Percentiles rank a stretch among this genome's conserved stretches.
Evolutionary conservation across 192 early-diverging fungal genomes (phyloP).

Genomic region (Piromyces finnis): DNA sequence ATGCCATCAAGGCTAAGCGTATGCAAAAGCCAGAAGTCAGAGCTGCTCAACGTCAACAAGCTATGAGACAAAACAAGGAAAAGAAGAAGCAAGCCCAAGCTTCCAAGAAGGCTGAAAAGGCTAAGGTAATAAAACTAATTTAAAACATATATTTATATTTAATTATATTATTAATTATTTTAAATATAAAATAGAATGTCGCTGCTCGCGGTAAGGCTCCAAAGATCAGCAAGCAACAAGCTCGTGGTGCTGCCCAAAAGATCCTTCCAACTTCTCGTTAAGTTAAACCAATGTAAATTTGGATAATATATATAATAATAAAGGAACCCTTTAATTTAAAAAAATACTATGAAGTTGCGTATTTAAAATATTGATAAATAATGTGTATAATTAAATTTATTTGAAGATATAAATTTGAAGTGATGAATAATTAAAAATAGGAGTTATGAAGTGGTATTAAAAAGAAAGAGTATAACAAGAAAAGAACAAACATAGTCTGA

Average conservation of each 20-base stretch:
- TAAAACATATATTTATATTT: background rate
- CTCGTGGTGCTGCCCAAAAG: constrained; percentile 63
- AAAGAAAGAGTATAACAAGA: too few relatives aligned
- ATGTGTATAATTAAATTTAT: too few relatives aligned
- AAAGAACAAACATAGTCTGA: too few relatives aligned
- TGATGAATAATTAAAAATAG: too few relatives aligned
- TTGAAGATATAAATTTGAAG: too few relatives aligned
- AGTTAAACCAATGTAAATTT: constrained; percentile 10
- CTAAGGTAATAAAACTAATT: too few relatives aligned
- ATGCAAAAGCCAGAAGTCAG: constrained; percentile 91
- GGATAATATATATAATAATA: background rate
- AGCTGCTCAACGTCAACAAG: constrained; percentile 71
- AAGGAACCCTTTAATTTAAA: background rate
- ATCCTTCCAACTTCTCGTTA: constrained; percentile 68
- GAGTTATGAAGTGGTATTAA: too few relatives aligned
- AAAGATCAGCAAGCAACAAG: constrained; percentile 66
- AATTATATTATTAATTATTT: too few relatives aligned
- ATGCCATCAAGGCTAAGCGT: constrained; percentile 93
- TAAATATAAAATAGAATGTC: background rate
- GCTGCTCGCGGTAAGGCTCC: constrained; percentile 19
- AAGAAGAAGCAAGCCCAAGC: constrained; percentile 72
- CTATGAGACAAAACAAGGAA: constrained; percentile 76
- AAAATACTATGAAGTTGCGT: too few relatives aligned
- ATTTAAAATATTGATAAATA: too few relatives aligned
- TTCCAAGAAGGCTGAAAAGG: constrained; percentile 76